Conservation (phyloP, 306 rosid genomes). For the Pyrus communis region DNA sequence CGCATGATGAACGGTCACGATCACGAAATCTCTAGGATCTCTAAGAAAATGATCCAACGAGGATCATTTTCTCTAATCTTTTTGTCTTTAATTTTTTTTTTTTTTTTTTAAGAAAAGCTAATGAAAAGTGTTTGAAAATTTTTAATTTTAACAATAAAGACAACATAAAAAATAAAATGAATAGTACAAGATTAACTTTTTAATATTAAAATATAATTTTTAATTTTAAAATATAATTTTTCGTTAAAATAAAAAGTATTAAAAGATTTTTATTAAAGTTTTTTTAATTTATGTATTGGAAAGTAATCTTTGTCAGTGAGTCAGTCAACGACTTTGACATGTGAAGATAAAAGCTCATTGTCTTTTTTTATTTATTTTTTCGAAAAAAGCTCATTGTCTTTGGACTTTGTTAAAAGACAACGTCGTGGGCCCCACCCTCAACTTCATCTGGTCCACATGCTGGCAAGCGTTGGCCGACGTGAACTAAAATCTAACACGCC, state of each 20-base stretch:
- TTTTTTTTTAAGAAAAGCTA: too few relatives aligned
- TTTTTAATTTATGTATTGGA: too few relatives aligned
- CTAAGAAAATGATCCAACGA: fast-evolving
- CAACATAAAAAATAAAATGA: too few relatives aligned
- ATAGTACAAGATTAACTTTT: too few relatives aligned
- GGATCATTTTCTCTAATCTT: too few relatives aligned
- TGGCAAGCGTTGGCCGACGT: not conserved
- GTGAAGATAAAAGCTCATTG: not conserved
- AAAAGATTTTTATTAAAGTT: fast-evolving
- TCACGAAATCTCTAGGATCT: too few relatives aligned
- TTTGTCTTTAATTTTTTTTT: too few relatives aligned
- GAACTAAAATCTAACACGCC: not conserved
- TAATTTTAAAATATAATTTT: too few relatives aligned
- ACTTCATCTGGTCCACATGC: not conserved
- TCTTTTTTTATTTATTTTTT: not conserved
- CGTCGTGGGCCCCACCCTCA: not conserved
- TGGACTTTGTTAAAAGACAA: not conserved
- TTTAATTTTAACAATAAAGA: too few relatives aligned
- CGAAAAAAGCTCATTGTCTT: not conserved
- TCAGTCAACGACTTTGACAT: not conserved
- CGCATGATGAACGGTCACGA: fast-evolving
- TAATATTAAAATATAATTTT: too few relatives aligned
- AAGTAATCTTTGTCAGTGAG: not conserved
- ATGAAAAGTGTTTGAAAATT: fast-evolving
- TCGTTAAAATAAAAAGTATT: fast-evolving